Evolutionary conservation across 164 flowering plant genomes (phyloP).

Genomic region (Piper longum): DNA sequence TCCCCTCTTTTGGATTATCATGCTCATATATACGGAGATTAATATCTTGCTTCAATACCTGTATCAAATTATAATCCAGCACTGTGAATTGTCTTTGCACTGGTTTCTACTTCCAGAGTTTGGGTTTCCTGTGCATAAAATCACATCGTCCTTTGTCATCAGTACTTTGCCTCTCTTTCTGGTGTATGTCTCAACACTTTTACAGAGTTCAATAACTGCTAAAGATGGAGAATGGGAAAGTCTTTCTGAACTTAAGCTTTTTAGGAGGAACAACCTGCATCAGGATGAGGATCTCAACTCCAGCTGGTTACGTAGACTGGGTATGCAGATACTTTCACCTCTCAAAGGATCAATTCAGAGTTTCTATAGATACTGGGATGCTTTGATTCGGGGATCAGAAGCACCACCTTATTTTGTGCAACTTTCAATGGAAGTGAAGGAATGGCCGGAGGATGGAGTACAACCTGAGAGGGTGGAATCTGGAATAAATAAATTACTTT

Average conservation of each 20-base stretch:
- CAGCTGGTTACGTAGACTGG: constrained; percentile 28
- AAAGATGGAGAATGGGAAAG: constrained; percentile 79
- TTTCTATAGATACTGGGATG: constrained; percentile 64
- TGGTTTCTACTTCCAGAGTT: constrained; percentile 35
- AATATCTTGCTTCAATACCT: constrained; percentile 75
- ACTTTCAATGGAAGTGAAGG: constrained; percentile 73
- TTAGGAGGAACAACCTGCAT: constrained; percentile 17
- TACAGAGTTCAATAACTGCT: constrained; percentile 87
- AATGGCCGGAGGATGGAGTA: constrained; percentile 91
- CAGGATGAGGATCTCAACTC: constrained; percentile 23
- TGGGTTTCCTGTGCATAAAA: constrained; percentile 70
- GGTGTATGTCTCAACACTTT: constrained; percentile 80
- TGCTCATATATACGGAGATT: constrained; percentile 84
- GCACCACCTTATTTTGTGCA: constrained; percentile 96
- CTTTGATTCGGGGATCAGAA: constrained; percentile 84
- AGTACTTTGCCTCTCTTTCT: constrained; percentile 79
- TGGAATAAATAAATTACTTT: constrained; percentile 64
- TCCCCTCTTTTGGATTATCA: constrained; percentile 71
- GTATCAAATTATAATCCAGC: constrained; percentile 89
- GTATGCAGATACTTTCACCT: constrained; percentile 17
- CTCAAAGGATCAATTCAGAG: constrained; percentile 23
- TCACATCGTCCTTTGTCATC: constrained; percentile 70
- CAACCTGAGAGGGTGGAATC: constrained; percentile 97
- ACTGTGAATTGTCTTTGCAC: constrained; percentile 48
- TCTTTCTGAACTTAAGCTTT: constrained; percentile 22